Conservation (phyloP, 1,284 basidiomycete genomes). For the Butyriboletus appendiculatus region DNA sequence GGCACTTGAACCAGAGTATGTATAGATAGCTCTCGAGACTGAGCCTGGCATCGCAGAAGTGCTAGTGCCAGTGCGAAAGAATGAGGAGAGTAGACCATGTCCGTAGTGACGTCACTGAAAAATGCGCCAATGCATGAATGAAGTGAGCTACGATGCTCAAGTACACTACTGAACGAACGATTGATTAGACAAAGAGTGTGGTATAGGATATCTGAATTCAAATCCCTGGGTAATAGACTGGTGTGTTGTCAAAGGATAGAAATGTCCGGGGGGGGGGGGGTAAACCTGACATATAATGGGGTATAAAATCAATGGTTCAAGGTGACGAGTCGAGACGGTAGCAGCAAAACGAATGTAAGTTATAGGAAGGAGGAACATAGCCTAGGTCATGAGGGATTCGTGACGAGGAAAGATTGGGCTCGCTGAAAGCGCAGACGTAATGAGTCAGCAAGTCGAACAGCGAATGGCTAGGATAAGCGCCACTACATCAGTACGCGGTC, state of each 20-base stretch:
- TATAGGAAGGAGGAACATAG: neutral
- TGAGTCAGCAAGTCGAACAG: too few species aligned
- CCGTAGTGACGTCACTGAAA: too few species aligned
- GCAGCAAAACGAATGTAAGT: slow-evolving; percentile 22
- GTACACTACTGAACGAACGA: neutral
- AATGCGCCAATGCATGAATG: neutral
- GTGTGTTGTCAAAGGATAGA: neutral
- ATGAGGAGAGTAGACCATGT: neutral
- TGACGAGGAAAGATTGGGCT: neutral
- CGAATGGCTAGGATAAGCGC: neutral
- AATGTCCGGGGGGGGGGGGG: neutral
- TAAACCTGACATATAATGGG: slow-evolving; percentile 3
- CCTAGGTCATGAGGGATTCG: slow-evolving; percentile 6
- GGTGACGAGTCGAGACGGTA: neutral
- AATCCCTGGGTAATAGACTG: neutral
- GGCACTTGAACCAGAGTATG: neutral
- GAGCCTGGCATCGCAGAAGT: neutral
- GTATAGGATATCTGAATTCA: slow-evolving; percentile 8
- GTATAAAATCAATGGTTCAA: slow-evolving; percentile 12
- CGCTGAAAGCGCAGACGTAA: neutral
- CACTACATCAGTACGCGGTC: slow-evolving; percentile 20
- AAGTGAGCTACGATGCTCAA: neutral
- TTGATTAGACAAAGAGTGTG: slow-evolving; percentile 13
- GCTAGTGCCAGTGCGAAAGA: too few species aligned
- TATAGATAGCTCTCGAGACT: neutral